Evolutionary conservation across 768 basidiomycete species (phyloP).

Genomic region (Tricholoma terreum): DNA sequence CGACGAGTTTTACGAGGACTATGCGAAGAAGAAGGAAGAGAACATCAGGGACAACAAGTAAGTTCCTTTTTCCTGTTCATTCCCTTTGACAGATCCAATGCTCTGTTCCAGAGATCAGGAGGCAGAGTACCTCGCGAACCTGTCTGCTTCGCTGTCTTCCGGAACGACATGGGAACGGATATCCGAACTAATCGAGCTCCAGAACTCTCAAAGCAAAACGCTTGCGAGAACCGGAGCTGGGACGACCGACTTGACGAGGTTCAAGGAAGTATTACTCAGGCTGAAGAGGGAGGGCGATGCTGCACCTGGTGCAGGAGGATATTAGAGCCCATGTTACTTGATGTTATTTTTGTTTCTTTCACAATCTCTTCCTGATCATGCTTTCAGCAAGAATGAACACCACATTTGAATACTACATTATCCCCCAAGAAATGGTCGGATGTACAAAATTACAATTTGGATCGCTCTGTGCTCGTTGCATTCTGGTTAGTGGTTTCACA

Average conservation of each 20-base stretch:
- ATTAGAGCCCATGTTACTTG: constrained; percentile 41
- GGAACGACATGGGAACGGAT: constrained; percentile 98
- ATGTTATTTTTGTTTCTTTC: neutral
- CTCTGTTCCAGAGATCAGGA: constrained; percentile 70
- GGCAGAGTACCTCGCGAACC: constrained; percentile 67
- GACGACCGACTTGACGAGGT: constrained; percentile 84
- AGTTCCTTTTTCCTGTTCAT: constrained; percentile 20
- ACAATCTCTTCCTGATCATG: neutral
- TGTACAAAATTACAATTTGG: constrained; percentile 12
- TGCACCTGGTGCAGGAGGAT: constrained; percentile 92
- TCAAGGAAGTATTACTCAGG: constrained; percentile 89
- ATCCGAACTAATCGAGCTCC: constrained; percentile 76
- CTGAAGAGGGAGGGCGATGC: constrained; percentile 86
- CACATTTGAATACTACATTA: neutral
- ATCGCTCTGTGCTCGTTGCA: constrained; percentile 4
- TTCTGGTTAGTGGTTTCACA: neutral
- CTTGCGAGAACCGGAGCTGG: constrained; percentile 81
- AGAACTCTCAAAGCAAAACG: constrained; percentile 98
- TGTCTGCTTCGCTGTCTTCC: constrained; percentile 72
- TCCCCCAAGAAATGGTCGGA: neutral
- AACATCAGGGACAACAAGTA: constrained; percentile 96
- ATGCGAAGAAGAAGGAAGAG: constrained; percentile 84
- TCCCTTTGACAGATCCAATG: neutral
- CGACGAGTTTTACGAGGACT: constrained; percentile 88
- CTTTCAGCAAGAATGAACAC: neutral